Base-by-base conservation (phyloP, 805 yeast genomes). In the Candida verbasci region DNA sequence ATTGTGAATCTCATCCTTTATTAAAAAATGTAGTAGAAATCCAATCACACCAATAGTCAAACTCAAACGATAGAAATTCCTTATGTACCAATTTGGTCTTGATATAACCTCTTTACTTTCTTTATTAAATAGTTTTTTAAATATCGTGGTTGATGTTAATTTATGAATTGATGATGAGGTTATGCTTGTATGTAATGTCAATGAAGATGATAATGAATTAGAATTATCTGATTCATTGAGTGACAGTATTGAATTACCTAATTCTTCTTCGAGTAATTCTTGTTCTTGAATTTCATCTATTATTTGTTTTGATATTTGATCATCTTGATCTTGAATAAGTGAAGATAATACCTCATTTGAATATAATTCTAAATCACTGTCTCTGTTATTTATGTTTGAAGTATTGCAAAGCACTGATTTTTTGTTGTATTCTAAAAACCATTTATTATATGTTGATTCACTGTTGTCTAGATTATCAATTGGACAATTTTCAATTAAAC, bases 31-130 rank as follows among this genome's bases (percentile, higher is more conserved):
- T 14, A 64, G 31, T 34, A 65, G 22, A 31, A 66, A 50, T 2
- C 72, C 71, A 24, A 65, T 48, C 29, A 65, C 50, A 1, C 72
- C 72, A 20, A 66, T 55, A 1, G 69, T 58, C 36, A 65, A 43
- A 29, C 70, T 62, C 18, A 64, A 35, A 35, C 52, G 57, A 43
- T 60, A 60, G 14, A 65, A 38, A 24, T 51, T 51, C 17, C 44
- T 42, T 17, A 37, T 34, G 35, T 29, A 35, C 37, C 37, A 35
- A 26, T 37, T 34, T 6, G 4, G 4, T 6, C 12, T 25, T 25
- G 17, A 14, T 6, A 12, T 15, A 14, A 12, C 31, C 12, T 27
- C 30, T 17, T 31, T 31, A 9, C 34, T 37, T 7, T 35, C 38
- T 9, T 42, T 24, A 6, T 52, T 34, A 37, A 60, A 55, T 17